A percentile compares a stretch with the other conserved stretches of the same genome.
Evolutionary conservation across 495 filamentous ascomycete genomes (phyloP).

Genomic region (Geopyxis carbonaria): DNA sequence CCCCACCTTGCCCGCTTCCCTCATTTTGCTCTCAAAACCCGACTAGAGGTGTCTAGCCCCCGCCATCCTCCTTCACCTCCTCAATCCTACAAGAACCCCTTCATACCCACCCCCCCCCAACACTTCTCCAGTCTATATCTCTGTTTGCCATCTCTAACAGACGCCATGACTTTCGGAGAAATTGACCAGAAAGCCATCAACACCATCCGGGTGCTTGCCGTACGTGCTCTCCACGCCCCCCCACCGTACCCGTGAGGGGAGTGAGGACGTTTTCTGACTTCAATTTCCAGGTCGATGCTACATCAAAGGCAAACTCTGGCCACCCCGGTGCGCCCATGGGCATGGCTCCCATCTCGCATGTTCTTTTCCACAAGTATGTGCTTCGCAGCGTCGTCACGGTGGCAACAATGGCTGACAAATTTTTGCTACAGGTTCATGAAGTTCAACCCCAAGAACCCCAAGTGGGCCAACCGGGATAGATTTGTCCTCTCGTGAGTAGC

Average conservation of each 20-base stretch:
- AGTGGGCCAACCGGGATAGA: constrained; percentile 91
- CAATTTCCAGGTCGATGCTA: constrained; percentile 73
- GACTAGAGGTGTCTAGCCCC: no score
- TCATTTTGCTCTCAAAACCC: no score
- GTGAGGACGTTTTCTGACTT: not conserved
- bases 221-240: constrained; percentile 39
- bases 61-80: no score
- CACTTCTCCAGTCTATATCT: not conserved
- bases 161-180: constrained; percentile 75
- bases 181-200: constrained; percentile 82
- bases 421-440: constrained; percentile 59
- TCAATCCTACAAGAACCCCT: constrained; percentile 2
- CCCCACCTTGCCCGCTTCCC: no score
- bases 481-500: constrained; percentile 92
- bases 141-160: not conserved
- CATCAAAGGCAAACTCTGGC: constrained; percentile 84
- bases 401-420: not conserved
- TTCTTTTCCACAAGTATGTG: constrained; percentile 71
- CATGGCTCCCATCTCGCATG: constrained; percentile 93
- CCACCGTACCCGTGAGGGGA: no score
- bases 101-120: constrained; percentile 3
- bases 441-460: constrained; percentile 98
- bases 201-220: constrained; percentile 89
- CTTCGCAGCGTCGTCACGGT: not conserved
- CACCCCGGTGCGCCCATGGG: constrained; percentile 99